These are phyloP conservation scores for Heritiera littoralis DNA, from an alignment of 345 rosid genomes.

Conservation along the genomic window DNA sequence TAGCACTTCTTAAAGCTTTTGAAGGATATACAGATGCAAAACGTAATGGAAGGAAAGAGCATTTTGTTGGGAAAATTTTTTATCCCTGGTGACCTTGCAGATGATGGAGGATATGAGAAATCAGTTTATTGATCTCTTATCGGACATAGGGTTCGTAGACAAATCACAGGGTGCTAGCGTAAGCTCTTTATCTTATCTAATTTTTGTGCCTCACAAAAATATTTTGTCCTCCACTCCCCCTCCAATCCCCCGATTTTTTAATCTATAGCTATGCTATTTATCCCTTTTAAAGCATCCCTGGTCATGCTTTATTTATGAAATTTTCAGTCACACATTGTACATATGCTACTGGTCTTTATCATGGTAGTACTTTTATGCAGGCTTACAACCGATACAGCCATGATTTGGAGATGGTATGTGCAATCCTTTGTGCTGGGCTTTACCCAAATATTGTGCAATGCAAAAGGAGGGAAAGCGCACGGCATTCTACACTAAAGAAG, in stretches of 20 bases:
- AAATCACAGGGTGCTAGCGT: conserved; percentile 75
- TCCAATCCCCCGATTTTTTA: not conserved
- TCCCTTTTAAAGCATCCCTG: not conserved
- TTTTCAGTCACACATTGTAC: not conserved
- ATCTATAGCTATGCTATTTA: not conserved
- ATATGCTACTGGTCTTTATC: not conserved
- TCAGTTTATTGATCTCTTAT: conserved; percentile 81
- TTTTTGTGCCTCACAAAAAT: not conserved
- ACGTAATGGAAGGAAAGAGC: conserved; percentile 61
- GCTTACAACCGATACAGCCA: conserved; percentile 79
- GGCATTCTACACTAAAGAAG: conserved; percentile 88
- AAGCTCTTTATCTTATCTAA: conserved; percentile 36
- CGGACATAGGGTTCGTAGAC: conserved; percentile 91
- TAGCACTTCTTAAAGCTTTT: conserved; percentile 90
- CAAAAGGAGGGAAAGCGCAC: conserved; percentile 94
- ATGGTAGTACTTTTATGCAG: conserved; percentile 38
- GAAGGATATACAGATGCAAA: conserved; percentile 84
- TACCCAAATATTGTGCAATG: conserved; percentile 97
- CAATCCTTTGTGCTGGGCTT: conserved; percentile 91
- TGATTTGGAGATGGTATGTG: conserved; percentile 86
- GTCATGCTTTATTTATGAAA: not conserved
- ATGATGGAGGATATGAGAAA: conserved; percentile 97
- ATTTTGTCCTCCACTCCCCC: not conserved
- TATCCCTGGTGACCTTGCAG: conserved; percentile 77
- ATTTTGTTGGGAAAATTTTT: conserved; percentile 85